Base-by-base conservation (phyloP, 768 basidiomycete species). In the Cubamyces lactineus region DNA sequence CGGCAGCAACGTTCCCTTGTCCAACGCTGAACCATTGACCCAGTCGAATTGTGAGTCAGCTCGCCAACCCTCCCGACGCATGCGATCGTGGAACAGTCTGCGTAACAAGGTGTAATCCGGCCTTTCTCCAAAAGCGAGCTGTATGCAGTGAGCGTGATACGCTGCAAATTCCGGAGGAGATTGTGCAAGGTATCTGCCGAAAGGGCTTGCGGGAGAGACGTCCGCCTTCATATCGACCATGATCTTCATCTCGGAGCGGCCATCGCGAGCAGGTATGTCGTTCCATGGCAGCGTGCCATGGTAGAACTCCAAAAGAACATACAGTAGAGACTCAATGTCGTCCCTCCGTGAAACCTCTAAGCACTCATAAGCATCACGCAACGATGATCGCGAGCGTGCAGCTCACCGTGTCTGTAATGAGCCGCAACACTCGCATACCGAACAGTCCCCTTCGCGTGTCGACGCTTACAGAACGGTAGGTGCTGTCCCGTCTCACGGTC, bases 251-350 rank as follows among this genome's bases (percentile, higher is more conserved):
- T 65, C 62, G 3, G 34, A 17, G 17, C 61, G 47, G 13, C 49
- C 21, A 34, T 39, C 47, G n/a, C 48, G 47, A 5, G 64, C 53
- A 13, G 49, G 48, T 34, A 71, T 57, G 3, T 42, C 68, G 55
- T 69, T 57, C 71, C 70, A 73, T 0, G 72, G 72, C 1, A 72
- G 64, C 21, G 28, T 21, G 6, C 70, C 70, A 24, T 66, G 67
- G 16, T 69, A 52, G 43, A 73, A 59, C 40, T 61, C 69, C 2
- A 72, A 26, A 11, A 73, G 59, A 42, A 68, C 47, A 24, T 59
- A 56, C 2, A 67, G 63, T 13, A 72, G 48, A 3, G 68, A 48
- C 54, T 72, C 70, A 16, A 72, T 12, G 53, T 73, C 71, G 34
- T 73, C 72, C 9, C 67, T 47, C 12, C 72, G 69, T 17, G 65